Conservation (phyloP, 2,329 filamentous ascomycete species). For the Pyrenophora seminiperda region DNA sequence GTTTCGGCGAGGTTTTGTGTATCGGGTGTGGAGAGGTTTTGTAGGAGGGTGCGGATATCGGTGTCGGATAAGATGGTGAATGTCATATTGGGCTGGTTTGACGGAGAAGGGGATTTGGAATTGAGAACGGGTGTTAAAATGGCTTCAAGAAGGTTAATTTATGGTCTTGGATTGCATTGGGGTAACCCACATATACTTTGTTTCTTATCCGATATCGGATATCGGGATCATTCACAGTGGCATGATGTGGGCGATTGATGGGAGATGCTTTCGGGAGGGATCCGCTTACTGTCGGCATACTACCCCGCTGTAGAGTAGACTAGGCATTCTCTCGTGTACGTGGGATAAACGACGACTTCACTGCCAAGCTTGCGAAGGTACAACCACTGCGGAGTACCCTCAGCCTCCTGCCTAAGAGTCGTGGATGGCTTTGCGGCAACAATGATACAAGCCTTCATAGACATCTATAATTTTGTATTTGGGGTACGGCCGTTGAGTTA, state of each 20-base stretch:
- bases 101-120: not conserved
- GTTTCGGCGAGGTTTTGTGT: conserved; percentile 6
- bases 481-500: no score
- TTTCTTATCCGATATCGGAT: not conserved
- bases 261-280: not conserved
- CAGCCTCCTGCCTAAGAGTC: no score
- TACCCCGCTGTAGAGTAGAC: not conserved
- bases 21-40: conserved; percentile 32
- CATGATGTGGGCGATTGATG: not conserved
- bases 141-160: no score
- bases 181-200: not conserved
- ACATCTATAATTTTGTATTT: no score
- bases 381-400: no score
- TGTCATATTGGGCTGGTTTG: conserved; percentile 1
- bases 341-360: not conserved
- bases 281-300: not conserved
- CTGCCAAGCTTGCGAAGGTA: no score
- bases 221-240: not conserved
- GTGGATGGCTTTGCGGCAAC: no score
- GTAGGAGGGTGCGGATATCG: conserved; percentile 41
- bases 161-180: not conserved
- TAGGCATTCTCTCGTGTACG: not conserved
- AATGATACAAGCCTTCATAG: no score
- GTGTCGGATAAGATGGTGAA: conserved; percentile 26
- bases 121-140: no score